Evolutionary conservation across 2,329 filamentous ascomycete genomes (phyloP).

Genomic region (Scorias spongiosa): DNA sequence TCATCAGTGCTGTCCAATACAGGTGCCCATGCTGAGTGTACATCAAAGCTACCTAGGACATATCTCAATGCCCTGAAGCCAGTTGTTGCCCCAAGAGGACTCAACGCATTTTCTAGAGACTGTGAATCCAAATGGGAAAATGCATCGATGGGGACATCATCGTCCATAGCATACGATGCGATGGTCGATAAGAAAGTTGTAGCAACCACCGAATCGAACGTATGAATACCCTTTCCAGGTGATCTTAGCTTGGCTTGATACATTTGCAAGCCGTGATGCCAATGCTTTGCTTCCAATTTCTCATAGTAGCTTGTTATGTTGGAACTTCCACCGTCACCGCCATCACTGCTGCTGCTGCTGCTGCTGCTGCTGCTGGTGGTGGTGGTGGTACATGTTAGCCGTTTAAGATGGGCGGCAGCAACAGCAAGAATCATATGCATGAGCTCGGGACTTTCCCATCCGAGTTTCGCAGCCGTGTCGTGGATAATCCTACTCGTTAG

Average conservation of each 20-base stretch:
- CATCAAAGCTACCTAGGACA: background rate
- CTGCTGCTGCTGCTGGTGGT: too few species aligned
- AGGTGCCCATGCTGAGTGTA: conserved; percentile 5
- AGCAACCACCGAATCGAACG: conserved; percentile 7
- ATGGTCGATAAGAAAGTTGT: conserved; percentile 9
- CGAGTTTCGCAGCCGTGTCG: conserved; percentile 3
- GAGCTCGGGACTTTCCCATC: conserved; percentile 8
- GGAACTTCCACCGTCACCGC: background rate
- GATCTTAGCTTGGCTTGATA: conserved; percentile 5
- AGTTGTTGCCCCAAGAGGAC: conserved; percentile 5
- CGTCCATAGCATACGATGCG: conserved; percentile 8
- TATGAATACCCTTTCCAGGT: background rate
- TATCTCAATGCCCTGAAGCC: conserved; percentile 7
- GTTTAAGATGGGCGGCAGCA: conserved; percentile 4
- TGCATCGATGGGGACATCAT: conserved; percentile 1
- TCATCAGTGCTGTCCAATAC: conserved; percentile 5
- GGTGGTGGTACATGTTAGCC: background rate
- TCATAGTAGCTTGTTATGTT: background rate
- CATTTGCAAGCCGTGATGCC: conserved; percentile 8
- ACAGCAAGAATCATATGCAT: conserved; percentile 12
- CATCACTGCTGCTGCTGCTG: too few species aligned
- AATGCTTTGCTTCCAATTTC: conserved; percentile 6
- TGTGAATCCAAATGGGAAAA: background rate
- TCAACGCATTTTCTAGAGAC: conserved; percentile 2
- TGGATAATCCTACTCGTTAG: conserved; percentile 6